phyloP scores from a whole-genome alignment of 164 flowering plant species.

The Nymphaea colorata region DNA sequence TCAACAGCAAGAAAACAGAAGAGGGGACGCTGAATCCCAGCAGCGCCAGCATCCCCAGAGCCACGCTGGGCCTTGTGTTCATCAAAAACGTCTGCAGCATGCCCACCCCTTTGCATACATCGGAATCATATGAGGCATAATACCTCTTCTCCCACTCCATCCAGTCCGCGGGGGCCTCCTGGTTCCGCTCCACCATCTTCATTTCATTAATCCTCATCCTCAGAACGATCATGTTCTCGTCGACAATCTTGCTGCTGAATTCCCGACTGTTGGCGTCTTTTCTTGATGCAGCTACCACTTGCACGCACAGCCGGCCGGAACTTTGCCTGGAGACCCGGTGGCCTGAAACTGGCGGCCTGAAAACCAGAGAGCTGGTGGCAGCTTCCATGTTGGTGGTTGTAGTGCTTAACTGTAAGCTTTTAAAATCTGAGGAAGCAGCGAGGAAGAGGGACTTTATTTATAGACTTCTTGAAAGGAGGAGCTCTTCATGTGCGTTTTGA shows the following conservation, averaged over 20 bases:
- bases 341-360: background rate
- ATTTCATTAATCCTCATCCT: slow-evolving; percentile 35
- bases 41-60: slow-evolving; percentile 22
- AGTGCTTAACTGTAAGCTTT: no score
- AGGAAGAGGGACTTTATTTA: no score
- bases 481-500: no score
- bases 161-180: slow-evolving; percentile 40
- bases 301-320: no score
- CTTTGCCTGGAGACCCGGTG: no score
- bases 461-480: no score
- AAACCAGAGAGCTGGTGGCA: background rate
- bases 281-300: background rate
- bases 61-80: slow-evolving; percentile 47
- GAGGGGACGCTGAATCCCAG: slow-evolving; percentile 24
- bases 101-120: slow-evolving; percentile 29
- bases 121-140: slow-evolving; percentile 20
- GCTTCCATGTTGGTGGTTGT: background rate
- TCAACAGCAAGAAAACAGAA: slow-evolving; percentile 11
- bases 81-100: slow-evolving; percentile 34
- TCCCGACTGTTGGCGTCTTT: slow-evolving; percentile 3
- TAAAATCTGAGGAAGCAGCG: no score
- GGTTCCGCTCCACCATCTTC: slow-evolving; percentile 32
- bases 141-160: slow-evolving; percentile 50
- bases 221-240: slow-evolving; percentile 24
- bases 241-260: slow-evolving; percentile 21